These are phyloP conservation scores for Russula olivacea DNA, from an alignment of 768 basidiomycete genomes.

Conservation along the genomic window DNA sequence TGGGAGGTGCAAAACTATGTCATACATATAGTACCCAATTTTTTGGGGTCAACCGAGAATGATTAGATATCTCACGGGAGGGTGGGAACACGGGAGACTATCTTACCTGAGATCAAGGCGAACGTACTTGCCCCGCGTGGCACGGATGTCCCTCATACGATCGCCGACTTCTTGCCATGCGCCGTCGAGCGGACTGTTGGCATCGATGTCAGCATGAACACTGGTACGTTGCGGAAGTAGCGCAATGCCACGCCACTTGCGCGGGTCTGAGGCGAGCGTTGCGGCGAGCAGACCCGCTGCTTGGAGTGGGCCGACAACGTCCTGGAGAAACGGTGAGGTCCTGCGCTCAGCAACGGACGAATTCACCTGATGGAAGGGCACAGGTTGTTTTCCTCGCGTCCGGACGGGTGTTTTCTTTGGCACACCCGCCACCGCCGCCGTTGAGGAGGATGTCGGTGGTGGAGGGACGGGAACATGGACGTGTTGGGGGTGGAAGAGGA, in stretches of 20 bases:
- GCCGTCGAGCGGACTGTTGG: slow-evolving; percentile 5
- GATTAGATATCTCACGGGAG: not conserved
- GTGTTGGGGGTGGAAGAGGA: slow-evolving; percentile 43
- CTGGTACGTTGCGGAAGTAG: slow-evolving; percentile 38
- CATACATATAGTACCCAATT: not conserved
- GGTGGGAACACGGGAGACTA: not conserved
- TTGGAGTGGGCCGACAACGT: slow-evolving; percentile 40
- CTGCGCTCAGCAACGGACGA: slow-evolving; percentile 11
- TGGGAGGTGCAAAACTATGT: slow-evolving; percentile 41
- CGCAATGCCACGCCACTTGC: slow-evolving; percentile 49
- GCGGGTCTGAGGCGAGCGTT: slow-evolving; percentile 30
- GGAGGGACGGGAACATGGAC: slow-evolving; percentile 39
- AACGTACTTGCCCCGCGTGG: slow-evolving; percentile 27
- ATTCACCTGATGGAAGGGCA: slow-evolving; percentile 26
- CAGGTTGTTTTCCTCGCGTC: slow-evolving; percentile 22
- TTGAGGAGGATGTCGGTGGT: not conserved
- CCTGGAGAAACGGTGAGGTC: slow-evolving; percentile 32
- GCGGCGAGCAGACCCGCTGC: slow-evolving; percentile 43
- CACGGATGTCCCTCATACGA: slow-evolving; percentile 28
- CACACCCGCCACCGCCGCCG: not conserved
- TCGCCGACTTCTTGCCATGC: slow-evolving; percentile 31
- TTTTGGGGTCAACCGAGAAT: not conserved
- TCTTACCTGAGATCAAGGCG: slow-evolving; percentile 29
- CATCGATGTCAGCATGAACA: not conserved
- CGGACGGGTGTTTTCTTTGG: not conserved